Evolutionary conservation across 345 rosid genomes (phyloP).

Genomic region (Gossypium herbaceum): DNA sequence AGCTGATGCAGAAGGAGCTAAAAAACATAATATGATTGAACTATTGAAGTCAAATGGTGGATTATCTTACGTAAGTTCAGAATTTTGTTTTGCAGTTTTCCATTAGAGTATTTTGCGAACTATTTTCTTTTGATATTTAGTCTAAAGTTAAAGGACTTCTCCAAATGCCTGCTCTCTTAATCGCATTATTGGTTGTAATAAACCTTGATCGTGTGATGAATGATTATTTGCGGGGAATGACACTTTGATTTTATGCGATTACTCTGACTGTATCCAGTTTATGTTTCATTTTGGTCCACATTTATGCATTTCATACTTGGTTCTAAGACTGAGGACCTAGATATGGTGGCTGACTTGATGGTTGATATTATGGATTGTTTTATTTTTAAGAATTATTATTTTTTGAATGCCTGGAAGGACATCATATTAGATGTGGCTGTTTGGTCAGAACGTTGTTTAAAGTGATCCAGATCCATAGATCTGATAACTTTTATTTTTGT

Average conservation of each 20-base stretch:
- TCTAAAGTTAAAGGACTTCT: background rate
- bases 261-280: background rate
- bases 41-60: conserved; percentile 84
- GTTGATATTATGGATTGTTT: background rate
- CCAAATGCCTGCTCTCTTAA: background rate
- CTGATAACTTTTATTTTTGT: background rate
- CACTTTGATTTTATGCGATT: background rate
- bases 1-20: conserved; percentile 99
- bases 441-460: background rate
- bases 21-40: conserved; percentile 65
- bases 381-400: background rate
- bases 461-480: background rate
- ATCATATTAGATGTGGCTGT: background rate
- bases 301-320: background rate
- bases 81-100: background rate
- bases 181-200: background rate
- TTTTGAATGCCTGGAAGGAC: background rate
- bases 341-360: background rate
- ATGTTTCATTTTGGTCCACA: background rate
- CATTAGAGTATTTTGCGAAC: background rate
- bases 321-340: background rate
- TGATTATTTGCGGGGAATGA: background rate
- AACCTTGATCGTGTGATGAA: background rate
- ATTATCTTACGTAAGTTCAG: conserved; percentile 71
- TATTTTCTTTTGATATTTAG: background rate